A percentile compares a stretch with the other conserved stretches of the same genome.
These are phyloP conservation scores for Suillus luteus DNA, from an alignment of 768 basidiomycete species.

Conservation along the genomic window DNA sequence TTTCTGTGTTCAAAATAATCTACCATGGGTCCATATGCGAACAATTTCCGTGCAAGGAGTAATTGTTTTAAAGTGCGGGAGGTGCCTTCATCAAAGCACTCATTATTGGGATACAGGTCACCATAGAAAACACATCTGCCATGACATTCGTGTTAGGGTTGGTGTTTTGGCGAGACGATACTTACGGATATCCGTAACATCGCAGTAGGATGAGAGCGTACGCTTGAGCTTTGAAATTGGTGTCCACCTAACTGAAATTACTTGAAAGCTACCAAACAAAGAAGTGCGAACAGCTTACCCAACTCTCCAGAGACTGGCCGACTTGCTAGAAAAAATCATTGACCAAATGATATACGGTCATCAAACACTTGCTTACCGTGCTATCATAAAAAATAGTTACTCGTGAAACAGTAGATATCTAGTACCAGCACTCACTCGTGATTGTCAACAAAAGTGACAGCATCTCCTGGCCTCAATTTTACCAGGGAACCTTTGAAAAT, in stretches of 20 bases:
- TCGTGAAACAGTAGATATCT: not conserved
- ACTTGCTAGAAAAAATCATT: conserved; percentile 45
- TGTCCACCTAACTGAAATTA: conserved; percentile 51
- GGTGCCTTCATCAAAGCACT: conserved; percentile 59
- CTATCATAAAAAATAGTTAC: conserved; percentile 35
- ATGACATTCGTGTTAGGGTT: conserved; percentile 2
- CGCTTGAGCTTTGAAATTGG: conserved; percentile 77
- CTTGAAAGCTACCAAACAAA: not conserved
- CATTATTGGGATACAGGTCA: conserved; percentile 72
- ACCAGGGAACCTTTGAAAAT: conserved; percentile 75
- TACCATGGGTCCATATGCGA: conserved; percentile 62
- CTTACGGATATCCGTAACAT: conserved; percentile 72
- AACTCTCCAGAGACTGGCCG: conserved; percentile 80
- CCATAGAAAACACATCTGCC: conserved; percentile 86
- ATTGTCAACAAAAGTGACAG: conserved; percentile 90
- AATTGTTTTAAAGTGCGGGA: conserved; percentile 54
- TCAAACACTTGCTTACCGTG: conserved; percentile 49
- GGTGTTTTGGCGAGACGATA: conserved; percentile 15
- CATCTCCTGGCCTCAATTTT: conserved; percentile 68
- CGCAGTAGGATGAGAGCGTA: conserved; percentile 80
- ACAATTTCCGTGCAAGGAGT: conserved; percentile 61
- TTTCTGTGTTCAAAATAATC: conserved; percentile 64
- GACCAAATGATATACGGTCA: conserved; percentile 4
- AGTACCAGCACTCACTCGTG: conserved; percentile 63
- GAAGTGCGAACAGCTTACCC: conserved; percentile 49